These are phyloP conservation scores for Suhomyces chickasaworum DNA, from an alignment of 1,139 yeast genomes.

Conservation along the genomic window DNA sequence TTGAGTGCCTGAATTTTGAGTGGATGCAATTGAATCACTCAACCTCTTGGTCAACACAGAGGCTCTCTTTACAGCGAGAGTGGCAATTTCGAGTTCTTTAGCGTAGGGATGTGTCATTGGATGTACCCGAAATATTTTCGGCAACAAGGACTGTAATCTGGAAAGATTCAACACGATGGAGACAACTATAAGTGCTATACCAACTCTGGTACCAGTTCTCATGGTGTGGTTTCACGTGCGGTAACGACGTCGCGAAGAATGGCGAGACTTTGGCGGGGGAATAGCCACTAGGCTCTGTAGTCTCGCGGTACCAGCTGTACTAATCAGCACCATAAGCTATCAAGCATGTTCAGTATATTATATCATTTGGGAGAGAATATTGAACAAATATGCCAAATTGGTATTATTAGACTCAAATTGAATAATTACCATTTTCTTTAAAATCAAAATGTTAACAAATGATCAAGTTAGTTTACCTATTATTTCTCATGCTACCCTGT, in stretches of 20 bases:
- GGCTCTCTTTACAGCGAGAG: conserved; percentile 89
- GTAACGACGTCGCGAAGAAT: background rate
- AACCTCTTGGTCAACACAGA: conserved; percentile 74
- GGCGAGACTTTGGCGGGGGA: background rate
- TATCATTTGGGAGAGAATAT: too few relatives aligned
- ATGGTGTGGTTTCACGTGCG: conserved; percentile 13
- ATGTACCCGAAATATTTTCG: background rate
- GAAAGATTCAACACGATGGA: conserved; percentile 10
- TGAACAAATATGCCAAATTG: too few relatives aligned
- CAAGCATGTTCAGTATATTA: too few relatives aligned
- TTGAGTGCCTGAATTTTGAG: conserved; percentile 61
- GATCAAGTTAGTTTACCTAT: too few relatives aligned
- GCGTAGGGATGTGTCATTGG: conserved; percentile 32
- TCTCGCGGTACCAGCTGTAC: background rate
- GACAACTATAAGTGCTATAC: conserved; percentile 2
- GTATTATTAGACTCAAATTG: too few relatives aligned
- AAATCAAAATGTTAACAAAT: too few relatives aligned
- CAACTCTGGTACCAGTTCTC: conserved; percentile 5
- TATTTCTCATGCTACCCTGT: too few relatives aligned
- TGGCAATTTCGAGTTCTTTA: conserved; percentile 74
- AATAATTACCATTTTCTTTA: too few relatives aligned
- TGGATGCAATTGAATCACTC: conserved; percentile 62
- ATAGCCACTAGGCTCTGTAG: too few relatives aligned
- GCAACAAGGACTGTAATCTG: background rate
- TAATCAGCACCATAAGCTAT: too few relatives aligned